A percentile compares a stretch with the other conserved stretches of the same genome.
phyloP scores from a whole-genome alignment of 176 grass and related monocot genomes.

The Microstegium vimineum region DNA sequence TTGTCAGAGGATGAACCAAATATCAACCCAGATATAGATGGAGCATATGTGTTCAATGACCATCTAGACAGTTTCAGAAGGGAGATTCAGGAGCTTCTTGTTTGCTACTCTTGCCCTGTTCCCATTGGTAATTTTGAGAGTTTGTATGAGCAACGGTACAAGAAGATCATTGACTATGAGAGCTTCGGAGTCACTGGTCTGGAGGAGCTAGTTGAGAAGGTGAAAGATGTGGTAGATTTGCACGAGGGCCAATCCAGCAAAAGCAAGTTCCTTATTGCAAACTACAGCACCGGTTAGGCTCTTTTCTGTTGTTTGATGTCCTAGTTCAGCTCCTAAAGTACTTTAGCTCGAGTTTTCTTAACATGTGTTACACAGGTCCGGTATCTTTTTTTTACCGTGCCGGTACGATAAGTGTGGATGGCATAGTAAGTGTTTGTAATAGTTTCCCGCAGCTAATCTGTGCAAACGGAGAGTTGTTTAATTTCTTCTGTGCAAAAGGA shows the following conservation, averaged over 20 bases:
- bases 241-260: constrained; percentile 42
- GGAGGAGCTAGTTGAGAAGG: constrained; percentile 72
- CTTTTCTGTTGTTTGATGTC: constrained; percentile 11
- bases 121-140: constrained; percentile 45
- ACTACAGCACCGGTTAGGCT: constrained; percentile 17
- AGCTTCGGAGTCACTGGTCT: constrained; percentile 58
- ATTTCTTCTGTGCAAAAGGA: background rate
- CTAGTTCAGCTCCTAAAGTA: constrained; percentile 18
- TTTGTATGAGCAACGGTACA: constrained; percentile 81
- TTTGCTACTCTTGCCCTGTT: constrained; percentile 77
- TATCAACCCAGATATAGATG: constrained; percentile 38
- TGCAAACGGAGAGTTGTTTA: background rate
- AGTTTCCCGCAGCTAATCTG: constrained; percentile 8
- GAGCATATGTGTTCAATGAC: constrained; percentile 39
- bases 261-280: constrained; percentile 59
- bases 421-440: constrained; percentile 29
- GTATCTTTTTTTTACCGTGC: constrained; percentile 28
- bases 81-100: constrained; percentile 87
- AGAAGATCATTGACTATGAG: constrained; percentile 66
- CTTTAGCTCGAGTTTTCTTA: constrained; percentile 7
- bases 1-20: constrained; percentile 66
- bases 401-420: constrained; percentile 15
- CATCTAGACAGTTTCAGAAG: constrained; percentile 56
- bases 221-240: constrained; percentile 67
- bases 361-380: background rate